Base-by-base conservation (phyloP, 257 asterid species). In the Linderniella brevidens region DNA sequence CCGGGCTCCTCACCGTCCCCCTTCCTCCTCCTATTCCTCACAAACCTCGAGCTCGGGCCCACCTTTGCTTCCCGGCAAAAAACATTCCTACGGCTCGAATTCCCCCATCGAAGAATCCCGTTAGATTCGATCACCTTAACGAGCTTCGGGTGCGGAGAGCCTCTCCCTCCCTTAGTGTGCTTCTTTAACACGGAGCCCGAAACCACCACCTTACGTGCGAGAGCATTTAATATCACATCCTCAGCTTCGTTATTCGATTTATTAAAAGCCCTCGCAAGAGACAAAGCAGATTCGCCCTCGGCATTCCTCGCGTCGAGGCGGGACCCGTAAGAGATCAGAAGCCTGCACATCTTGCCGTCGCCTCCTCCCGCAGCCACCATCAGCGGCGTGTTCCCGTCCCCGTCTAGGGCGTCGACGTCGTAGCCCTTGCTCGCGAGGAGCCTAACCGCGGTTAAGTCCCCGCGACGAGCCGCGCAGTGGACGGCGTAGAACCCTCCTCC, bases 91-190 rank as follows among this genome's bases (percentile, higher is more conserved):
- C 71, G 17, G 19, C 67, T 68, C 0, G 93, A 74, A 18, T 74
- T 74, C 15, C 95, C 93, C 95, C 95, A 83, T 10, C 70, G 56
- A 48, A 83, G 60, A 35, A 72, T 63, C 14, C 88, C 94, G 0
- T 40, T 32, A 8, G 64, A 42, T 53, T 55, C 76, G 45, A 60
- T 54, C 80, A 83, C 74, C 38, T 60, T 63, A n/a, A 79, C 58
- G 12, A 58, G 37, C 72, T 83, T 83, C 58, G 13, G 14, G 19
- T 83, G 95, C 6, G 92, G 79, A 45, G 69, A 60, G 43, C 95
- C 95, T 53, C 68, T 83, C 29, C 95, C 95, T 53, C 86, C 79
- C 61, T 68, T 83, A 17, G 84, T 83, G 68, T 83, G 93, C 60
- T 83, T 83, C 36, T 41, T 47, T 17, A 79, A 64, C 25, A 1